Evolutionary conservation across 2,329 filamentous ascomycete species (phyloP).

Genomic region (Amauroascus niger): DNA sequence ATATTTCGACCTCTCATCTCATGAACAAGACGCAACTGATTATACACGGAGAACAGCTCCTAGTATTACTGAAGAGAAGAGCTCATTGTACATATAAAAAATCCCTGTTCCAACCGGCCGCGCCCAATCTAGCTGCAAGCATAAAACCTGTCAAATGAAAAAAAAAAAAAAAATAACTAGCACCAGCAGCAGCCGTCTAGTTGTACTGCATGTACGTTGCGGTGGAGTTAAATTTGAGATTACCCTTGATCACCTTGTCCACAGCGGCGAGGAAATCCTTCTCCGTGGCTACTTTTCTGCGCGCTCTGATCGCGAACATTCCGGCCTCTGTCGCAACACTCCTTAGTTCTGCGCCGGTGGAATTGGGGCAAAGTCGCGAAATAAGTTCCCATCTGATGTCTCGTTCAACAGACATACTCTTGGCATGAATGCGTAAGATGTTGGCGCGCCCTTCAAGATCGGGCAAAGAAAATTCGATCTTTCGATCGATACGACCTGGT

Average conservation of each 20-base stretch:
- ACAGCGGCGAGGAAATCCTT: constrained; percentile 98
- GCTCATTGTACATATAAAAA: constrained; percentile 7
- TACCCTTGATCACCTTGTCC: constrained; percentile 99
- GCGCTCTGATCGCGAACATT: constrained; percentile 92
- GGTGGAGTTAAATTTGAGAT: constrained; percentile 98
- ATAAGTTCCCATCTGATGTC: constrained; percentile 99
- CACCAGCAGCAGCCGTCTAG: constrained; percentile 42
- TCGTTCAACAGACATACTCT: constrained; percentile 98
- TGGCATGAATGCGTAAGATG: constrained; percentile 95
- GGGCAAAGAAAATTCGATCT: constrained; percentile 96
- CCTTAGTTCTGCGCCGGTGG: constrained; percentile 88
- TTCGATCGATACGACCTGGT: constrained; percentile 92
- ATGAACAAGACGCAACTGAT: not conserved
- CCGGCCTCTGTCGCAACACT: constrained; percentile 97
- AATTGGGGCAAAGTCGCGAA: constrained; percentile 90
- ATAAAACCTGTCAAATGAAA: not conserved
- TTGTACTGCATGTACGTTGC: constrained; percentile 99
- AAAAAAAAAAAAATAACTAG: constrained; percentile 20
- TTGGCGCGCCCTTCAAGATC: constrained; percentile 96
- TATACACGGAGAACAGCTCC: not conserved
- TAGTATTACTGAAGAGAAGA: not conserved
- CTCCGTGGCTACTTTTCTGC: constrained; percentile 95
- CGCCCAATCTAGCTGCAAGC: constrained; percentile 9
- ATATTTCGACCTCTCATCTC: constrained; percentile 1
- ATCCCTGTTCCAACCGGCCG: constrained; percentile 7